These are phyloP conservation scores for Plasmodium gallinaceum DNA, from an alignment of 169 alveolate genomes.

Conservation along the genomic window DNA sequence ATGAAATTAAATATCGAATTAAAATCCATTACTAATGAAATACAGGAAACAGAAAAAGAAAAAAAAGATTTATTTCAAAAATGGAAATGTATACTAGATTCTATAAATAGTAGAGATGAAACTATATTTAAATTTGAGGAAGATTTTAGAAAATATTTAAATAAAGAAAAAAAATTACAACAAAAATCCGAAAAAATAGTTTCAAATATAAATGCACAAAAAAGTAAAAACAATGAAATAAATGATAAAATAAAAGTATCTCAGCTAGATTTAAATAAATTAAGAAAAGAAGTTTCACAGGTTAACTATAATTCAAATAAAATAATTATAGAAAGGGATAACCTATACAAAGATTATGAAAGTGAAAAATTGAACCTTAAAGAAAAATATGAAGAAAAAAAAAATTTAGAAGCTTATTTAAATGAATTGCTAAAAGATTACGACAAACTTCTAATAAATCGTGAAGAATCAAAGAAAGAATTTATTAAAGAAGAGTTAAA, in stretches of 20 bases:
- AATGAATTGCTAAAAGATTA: constrained; percentile 12
- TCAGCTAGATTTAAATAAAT: constrained; percentile 15
- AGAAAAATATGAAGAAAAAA: constrained; percentile 69
- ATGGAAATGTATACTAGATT: constrained; percentile 40
- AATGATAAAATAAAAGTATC: constrained; percentile 25
- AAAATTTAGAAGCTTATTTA: constrained; percentile 20
- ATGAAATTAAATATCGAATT: constrained; percentile 43
- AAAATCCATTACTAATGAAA: not conserved
- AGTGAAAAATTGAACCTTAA: constrained; percentile 12
- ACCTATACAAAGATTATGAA: constrained; percentile 37
- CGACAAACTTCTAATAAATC: not conserved
- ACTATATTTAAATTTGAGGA: constrained; percentile 57
- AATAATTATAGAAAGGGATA: constrained; percentile 5
- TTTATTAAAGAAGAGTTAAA: constrained; percentile 29
- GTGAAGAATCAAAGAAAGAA: constrained; percentile 41
- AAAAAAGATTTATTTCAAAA: constrained; percentile 35
- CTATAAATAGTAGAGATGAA: constrained; percentile 45
- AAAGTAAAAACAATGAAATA: constrained; percentile 10
- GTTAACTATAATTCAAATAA: not conserved
- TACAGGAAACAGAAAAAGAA: constrained; percentile 39
- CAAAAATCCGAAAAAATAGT: constrained; percentile 18
- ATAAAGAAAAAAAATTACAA: constrained; percentile 24
- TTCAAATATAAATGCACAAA: constrained; percentile 11
- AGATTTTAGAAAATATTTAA: constrained; percentile 24
- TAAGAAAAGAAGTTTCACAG: constrained; percentile 14